phyloP scores from a whole-genome alignment of 2,329 filamentous ascomycete species.

The Pestalotiopsis fici region DNA sequence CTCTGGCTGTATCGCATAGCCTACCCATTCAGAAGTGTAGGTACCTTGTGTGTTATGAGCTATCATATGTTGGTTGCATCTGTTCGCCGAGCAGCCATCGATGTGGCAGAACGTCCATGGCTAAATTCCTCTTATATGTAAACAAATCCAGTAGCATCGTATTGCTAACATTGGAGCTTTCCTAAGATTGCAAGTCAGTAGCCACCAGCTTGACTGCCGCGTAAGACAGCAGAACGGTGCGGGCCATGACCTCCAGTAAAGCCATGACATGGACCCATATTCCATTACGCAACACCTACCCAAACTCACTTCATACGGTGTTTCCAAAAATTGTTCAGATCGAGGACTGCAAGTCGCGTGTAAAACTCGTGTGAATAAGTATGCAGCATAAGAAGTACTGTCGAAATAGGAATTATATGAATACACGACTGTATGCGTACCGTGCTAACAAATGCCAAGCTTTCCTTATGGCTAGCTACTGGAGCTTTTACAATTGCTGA shows the following conservation, averaged over 20 bases:
- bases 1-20: too few species aligned
- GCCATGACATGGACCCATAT: not conserved
- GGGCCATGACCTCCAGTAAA: not conserved
- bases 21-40: too few species aligned
- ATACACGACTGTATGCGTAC: not conserved
- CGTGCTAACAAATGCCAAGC: not conserved
- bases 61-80: too few species aligned
- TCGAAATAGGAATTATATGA: not conserved
- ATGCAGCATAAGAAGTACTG: not conserved
- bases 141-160: too few species aligned
- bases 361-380: not conserved
- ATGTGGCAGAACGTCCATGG: too few species aligned
- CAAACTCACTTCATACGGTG: not conserved
- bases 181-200: not conserved
- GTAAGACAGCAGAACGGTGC: not conserved
- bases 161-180: too few species aligned
- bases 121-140: too few species aligned
- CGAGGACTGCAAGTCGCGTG: not conserved
- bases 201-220: not conserved
- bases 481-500: not conserved
- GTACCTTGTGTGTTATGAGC: too few species aligned
- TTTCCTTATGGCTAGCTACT: not conserved
- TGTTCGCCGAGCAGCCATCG: too few species aligned
- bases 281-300: too few species aligned
- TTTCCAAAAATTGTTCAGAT: not conserved